Percentiles rank a stretch among this genome's conserved stretches.
Conservation (phyloP, 257 asterid genomes). For the Sherardia arvensis region DNA sequence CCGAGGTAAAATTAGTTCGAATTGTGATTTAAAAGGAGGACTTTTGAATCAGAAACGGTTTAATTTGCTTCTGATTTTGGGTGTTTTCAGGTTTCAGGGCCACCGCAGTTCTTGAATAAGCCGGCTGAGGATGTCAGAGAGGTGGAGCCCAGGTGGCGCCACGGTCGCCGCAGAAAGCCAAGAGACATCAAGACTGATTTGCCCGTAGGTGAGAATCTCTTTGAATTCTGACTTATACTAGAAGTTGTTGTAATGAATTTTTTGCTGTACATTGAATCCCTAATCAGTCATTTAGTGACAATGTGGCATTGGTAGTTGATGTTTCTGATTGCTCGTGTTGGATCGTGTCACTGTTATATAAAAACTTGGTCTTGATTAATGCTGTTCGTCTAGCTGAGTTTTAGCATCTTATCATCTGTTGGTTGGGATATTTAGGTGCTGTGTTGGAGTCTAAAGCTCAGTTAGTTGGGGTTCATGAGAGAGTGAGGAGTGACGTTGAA, state of each 20-base stretch:
- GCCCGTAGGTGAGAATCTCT: conserved; percentile 54
- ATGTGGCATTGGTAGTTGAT: neutral
- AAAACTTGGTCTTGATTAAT: neutral
- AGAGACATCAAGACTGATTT: conserved; percentile 48
- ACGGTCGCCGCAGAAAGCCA: conserved; percentile 45
- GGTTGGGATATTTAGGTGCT: conserved; percentile 39
- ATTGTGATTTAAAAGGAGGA: neutral
- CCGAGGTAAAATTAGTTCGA: conserved; percentile 42
- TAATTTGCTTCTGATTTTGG: neutral
- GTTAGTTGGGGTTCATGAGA: conserved; percentile 75
- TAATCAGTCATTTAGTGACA: neutral
- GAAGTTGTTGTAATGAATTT: neutral
- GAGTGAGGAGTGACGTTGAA: conserved; percentile 82
- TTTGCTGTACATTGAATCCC: neutral
- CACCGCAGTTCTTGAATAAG: conserved; percentile 84
- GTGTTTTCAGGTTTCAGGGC: conserved; percentile 61
- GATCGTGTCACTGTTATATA: neutral
- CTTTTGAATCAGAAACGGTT: neutral
- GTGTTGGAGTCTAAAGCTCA: conserved; percentile 81
- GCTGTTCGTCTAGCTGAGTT: neutral
- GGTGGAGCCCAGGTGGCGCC: conserved; percentile 45
- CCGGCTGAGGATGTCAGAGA: conserved; percentile 45
- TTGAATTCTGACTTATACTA: neutral
- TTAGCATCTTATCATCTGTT: neutral
- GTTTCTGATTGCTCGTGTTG: neutral